Percentiles rank a stretch among this genome's conserved stretches.
phyloP scores from a whole-genome alignment of 257 asterid genomes.

The Ajuga chamaepitys region DNA sequence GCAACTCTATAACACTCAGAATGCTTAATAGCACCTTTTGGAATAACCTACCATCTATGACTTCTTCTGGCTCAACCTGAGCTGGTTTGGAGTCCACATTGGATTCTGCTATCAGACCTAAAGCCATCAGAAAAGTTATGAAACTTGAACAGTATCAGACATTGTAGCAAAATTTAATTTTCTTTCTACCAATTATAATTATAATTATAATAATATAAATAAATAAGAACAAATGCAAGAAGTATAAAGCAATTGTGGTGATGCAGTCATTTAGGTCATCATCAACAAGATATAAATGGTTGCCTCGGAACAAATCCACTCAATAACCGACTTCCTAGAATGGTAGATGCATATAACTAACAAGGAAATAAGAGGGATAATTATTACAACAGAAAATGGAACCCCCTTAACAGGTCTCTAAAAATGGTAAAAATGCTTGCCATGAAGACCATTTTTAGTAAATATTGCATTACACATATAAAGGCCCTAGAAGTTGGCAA shows the following conservation, averaged over 20 bases:
- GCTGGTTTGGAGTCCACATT: constrained; percentile 11
- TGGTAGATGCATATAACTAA: too few relatives aligned
- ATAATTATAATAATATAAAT: too few relatives aligned
- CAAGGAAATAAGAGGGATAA: too few relatives aligned
- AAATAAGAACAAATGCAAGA: neutral
- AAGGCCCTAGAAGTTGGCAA: too few relatives aligned
- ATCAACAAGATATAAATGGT: neutral
- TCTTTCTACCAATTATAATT: neutral
- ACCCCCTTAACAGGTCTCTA: too few relatives aligned
- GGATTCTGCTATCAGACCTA: constrained; percentile 15
- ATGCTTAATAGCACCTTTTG: neutral
- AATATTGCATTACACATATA: too few relatives aligned
- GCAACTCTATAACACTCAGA: neutral
- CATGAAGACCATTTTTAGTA: too few relatives aligned
- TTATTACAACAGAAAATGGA: too few relatives aligned
- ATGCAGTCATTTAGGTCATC: neutral
- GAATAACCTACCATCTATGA: constrained; percentile 28
- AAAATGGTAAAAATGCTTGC: too few relatives aligned
- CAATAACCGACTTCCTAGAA: too few relatives aligned
- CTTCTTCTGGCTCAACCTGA: constrained; percentile 24
- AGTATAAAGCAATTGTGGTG: neutral
- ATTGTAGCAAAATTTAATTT: neutral
- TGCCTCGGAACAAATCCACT: too few relatives aligned
- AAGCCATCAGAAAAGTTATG: neutral
- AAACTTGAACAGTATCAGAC: neutral